Percentiles rank a stretch among this genome's conserved stretches.
Evolutionary conservation across 345 rosid genomes (phyloP).

Genomic region (Pseudoturritis turrita): DNA sequence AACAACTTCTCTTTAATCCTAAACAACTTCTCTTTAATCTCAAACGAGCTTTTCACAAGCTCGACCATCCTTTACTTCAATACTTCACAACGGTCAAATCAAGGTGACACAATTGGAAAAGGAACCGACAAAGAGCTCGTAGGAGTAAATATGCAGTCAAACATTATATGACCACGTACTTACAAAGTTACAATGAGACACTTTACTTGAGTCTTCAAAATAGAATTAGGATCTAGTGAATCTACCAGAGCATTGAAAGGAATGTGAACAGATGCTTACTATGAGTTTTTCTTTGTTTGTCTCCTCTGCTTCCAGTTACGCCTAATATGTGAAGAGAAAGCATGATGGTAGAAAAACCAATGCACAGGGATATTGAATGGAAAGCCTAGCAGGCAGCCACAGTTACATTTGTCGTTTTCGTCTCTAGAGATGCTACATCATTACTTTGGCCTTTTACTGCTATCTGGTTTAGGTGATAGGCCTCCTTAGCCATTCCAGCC

Average conservation of each 20-base stretch:
- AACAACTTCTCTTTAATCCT: not conserved
- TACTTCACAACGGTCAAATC: not conserved
- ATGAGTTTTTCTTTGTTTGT: slow-evolving; percentile 1
- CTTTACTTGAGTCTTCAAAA: not conserved
- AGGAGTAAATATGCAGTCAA: not conserved
- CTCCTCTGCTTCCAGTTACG: not conserved
- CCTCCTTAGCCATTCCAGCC: slow-evolving; percentile 90
- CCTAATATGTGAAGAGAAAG: not conserved
- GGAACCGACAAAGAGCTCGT: not conserved
- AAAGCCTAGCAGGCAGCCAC: slow-evolving; percentile 50
- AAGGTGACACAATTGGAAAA: not conserved
- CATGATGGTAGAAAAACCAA: not conserved
- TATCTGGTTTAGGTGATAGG: slow-evolving; percentile 42
- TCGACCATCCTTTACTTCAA: not conserved
- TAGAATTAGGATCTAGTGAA: not conserved
- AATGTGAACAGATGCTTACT: slow-evolving; percentile 18
- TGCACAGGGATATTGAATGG: not conserved
- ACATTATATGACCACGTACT: not conserved
- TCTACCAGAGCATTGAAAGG: slow-evolving; percentile 10
- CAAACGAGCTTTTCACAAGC: not conserved
- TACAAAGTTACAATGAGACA: not conserved
- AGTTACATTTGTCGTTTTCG: slow-evolving; percentile 37
- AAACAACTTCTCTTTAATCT: not conserved
- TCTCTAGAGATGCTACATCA: slow-evolving; percentile 35
- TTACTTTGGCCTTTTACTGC: slow-evolving; percentile 36